Conservation (phyloP, 805 yeast genomes). For the Priceomyces melissophilus region DNA sequence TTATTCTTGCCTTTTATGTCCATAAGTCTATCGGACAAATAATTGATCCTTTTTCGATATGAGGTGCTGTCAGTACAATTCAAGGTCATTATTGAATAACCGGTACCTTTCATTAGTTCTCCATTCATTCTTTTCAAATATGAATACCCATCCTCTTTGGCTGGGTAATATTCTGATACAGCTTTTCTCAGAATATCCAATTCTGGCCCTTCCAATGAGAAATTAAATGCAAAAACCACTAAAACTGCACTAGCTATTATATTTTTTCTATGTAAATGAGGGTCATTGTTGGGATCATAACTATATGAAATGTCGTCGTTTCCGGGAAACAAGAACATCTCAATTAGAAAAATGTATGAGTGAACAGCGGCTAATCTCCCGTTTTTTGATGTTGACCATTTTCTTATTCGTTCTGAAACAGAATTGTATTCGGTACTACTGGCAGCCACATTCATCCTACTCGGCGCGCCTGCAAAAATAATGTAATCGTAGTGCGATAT, state of each 20-base stretch:
- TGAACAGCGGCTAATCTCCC: constrained; percentile 58
- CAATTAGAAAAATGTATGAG: constrained; percentile 59
- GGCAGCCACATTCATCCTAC: constrained; percentile 51
- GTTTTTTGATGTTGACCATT: constrained; percentile 47
- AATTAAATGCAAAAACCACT: constrained; percentile 53
- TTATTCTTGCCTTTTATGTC: constrained; percentile 43
- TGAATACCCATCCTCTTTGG: constrained; percentile 47
- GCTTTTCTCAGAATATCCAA: constrained; percentile 21
- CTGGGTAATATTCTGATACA: constrained; percentile 17
- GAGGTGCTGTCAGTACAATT: constrained; percentile 19
- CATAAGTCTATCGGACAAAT: constrained; percentile 39
- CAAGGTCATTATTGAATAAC: constrained; percentile 14
- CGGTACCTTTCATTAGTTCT: constrained; percentile 33
- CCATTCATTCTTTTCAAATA: constrained; percentile 49
- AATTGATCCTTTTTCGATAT: constrained; percentile 41
- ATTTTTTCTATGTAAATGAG: constrained; percentile 38
- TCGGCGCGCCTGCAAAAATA: constrained; percentile 29
- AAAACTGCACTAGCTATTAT: constrained; percentile 39
- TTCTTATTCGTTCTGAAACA: constrained; percentile 47
- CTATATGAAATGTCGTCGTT: constrained; percentile 43
- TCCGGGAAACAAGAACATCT: constrained; percentile 56
- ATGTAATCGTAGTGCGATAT: constrained; percentile 29
- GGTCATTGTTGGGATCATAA: constrained; percentile 52
- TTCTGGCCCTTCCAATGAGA: constrained; percentile 47
- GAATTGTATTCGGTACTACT: constrained; percentile 47